These are phyloP conservation scores for Opeltia flavorubescens DNA, from an alignment of 495 filamentous ascomycete genomes.

Conservation along the genomic window DNA sequence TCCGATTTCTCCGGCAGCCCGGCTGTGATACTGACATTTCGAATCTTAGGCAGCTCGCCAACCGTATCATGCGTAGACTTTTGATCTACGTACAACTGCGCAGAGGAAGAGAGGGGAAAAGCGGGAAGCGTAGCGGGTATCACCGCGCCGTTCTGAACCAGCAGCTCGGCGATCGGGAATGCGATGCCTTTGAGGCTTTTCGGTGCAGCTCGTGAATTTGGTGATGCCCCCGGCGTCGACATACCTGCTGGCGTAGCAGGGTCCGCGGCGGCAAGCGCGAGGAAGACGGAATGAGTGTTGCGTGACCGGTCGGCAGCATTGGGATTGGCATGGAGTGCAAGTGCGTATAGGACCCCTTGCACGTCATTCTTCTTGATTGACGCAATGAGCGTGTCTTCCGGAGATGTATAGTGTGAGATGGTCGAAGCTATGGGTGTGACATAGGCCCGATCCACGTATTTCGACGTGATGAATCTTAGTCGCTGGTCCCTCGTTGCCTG, in stretches of 20 bases:
- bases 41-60: constrained; percentile 33
- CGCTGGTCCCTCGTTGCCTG: constrained; percentile 77
- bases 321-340: constrained; percentile 76
- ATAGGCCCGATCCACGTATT: constrained; percentile 76
- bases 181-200: constrained; percentile 15
- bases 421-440: constrained; percentile 66
- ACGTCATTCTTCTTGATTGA: constrained; percentile 92
- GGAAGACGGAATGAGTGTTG: constrained; percentile 73
- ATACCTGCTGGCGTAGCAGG: constrained; percentile 52
- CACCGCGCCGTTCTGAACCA: constrained; percentile 88
- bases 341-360: constrained; percentile 76
- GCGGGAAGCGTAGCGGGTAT: constrained; percentile 59
- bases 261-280: constrained; percentile 90
- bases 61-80: constrained; percentile 47
- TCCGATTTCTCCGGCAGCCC: constrained; percentile 22
- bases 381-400: constrained; percentile 85
- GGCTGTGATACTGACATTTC: constrained; percentile 9
- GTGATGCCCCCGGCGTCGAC: constrained; percentile 23
- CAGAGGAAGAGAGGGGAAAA: constrained; percentile 61
- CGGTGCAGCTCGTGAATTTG: constrained; percentile 9
- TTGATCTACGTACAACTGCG: constrained; percentile 70
- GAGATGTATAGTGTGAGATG: constrained; percentile 58
- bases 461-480: constrained; percentile 82
- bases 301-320: constrained; percentile 79
- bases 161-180: constrained; percentile 82